A percentile compares a stretch with the other conserved stretches of the same genome.
phyloP scores from a whole-genome alignment of 2,329 filamentous ascomycete species.

The Cladosporium sp. region DNA sequence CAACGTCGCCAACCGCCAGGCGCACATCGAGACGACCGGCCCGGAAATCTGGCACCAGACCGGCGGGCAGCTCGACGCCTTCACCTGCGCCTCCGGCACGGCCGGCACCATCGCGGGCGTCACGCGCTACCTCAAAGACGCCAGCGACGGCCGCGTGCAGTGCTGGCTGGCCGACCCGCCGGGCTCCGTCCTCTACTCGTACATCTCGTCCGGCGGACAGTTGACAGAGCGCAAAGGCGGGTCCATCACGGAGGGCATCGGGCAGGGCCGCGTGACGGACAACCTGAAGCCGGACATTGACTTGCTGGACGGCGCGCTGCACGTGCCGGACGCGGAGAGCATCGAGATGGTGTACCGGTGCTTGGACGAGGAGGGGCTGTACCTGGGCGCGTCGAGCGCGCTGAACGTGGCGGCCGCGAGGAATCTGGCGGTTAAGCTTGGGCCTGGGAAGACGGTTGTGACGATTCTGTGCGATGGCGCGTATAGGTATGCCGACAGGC shows the following conservation, averaged over 20 bases:
- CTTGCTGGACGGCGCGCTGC: slow-evolving; percentile 75
- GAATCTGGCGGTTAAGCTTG: slow-evolving; percentile 85
- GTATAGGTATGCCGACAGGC: slow-evolving; percentile 89
- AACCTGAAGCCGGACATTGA: slow-evolving; percentile 82
- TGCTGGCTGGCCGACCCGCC: slow-evolving; percentile 89
- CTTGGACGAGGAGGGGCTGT: slow-evolving; percentile 90
- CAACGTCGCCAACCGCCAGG: slow-evolving; percentile 86
- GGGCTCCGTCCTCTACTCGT: slow-evolving; percentile 86
- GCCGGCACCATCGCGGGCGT: slow-evolving; percentile 84
- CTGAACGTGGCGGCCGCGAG: slow-evolving; percentile 94
- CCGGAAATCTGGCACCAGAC: slow-evolving; percentile 98
- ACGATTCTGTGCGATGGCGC: slow-evolving; percentile 93
- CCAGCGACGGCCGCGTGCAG: slow-evolving; percentile 71
- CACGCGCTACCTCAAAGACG: slow-evolving; percentile 82
- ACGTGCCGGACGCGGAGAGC: slow-evolving; percentile 85
- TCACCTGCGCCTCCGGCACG: slow-evolving; percentile 91
- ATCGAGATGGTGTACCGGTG: slow-evolving; percentile 98
- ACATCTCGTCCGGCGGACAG: slow-evolving; percentile 77
- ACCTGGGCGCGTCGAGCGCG: slow-evolving; percentile 87
- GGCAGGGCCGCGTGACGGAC: slow-evolving; percentile 92
- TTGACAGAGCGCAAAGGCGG: slow-evolving; percentile 74
- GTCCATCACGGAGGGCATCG: slow-evolving; percentile 96
- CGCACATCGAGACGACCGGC: slow-evolving; percentile 93
- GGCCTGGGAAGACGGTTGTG: slow-evolving; percentile 82
- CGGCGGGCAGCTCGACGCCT: slow-evolving; percentile 76